A percentile compares a stretch with the other conserved stretches of the same genome.
Conservation (phyloP, 345 rosid genomes). For the Mercurialis annua region DNA sequence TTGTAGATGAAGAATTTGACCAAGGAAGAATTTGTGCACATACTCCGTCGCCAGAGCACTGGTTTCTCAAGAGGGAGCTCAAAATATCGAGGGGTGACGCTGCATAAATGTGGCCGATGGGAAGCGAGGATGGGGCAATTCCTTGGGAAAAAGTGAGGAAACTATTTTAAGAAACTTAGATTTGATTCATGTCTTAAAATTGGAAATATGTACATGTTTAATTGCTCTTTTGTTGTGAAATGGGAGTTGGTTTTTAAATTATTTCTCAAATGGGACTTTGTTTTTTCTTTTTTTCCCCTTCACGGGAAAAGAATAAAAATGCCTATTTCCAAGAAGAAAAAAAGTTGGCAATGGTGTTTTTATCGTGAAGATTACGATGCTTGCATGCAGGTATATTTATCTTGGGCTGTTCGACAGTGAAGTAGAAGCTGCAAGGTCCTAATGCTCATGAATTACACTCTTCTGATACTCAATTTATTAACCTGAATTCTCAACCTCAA, state of each 20-base stretch:
- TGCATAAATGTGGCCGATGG: slow-evolving; percentile 96
- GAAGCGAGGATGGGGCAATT: slow-evolving; percentile 99
- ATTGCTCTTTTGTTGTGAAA: slow-evolving; percentile 19
- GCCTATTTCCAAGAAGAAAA: slow-evolving; percentile 42
- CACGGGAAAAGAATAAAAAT: slow-evolving; percentile 33
- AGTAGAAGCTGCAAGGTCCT: slow-evolving; percentile 99
- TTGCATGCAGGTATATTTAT: slow-evolving; percentile 97
- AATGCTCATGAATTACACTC: slow-evolving; percentile 58
- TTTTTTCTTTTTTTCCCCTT: slow-evolving; percentile 18
- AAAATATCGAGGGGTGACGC: slow-evolving; percentile 82
- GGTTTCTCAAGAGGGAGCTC: slow-evolving; percentile 94
- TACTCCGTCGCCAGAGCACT: slow-evolving; percentile 91
- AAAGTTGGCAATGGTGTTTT: slow-evolving; percentile 47
- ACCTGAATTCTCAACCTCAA: slow-evolving; percentile 47
- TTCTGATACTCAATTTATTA: slow-evolving; percentile 47
- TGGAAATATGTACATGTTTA: slow-evolving; percentile 17
- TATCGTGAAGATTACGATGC: slow-evolving; percentile 68
- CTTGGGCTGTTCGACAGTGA: slow-evolving; percentile 98
- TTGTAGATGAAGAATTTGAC: slow-evolving; percentile 61
- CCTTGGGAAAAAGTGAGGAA: slow-evolving; percentile 90
- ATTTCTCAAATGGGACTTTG: slow-evolving; percentile 18
- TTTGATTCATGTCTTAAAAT: slow-evolving; percentile 11
- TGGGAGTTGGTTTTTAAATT: slow-evolving; percentile 27
- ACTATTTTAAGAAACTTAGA: slow-evolving; percentile 18
- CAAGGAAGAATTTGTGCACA: slow-evolving; percentile 93